Evolutionary conservation across 306 rosid genomes (phyloP).

Genomic region (Cucurbita pepo): DNA sequence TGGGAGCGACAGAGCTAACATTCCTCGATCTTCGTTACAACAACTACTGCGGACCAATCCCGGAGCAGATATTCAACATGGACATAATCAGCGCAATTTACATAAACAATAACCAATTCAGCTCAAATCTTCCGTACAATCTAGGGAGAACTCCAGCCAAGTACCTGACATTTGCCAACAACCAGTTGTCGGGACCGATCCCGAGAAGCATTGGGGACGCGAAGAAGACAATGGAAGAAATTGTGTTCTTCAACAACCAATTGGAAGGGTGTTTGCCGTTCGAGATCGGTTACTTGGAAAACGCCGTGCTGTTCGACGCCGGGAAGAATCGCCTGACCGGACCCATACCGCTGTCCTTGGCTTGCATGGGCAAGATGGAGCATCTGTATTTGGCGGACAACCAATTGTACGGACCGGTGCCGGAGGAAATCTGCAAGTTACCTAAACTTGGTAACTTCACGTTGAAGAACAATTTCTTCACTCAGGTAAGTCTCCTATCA

Average conservation of each 20-base stretch:
- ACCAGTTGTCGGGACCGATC: constrained; percentile 33
- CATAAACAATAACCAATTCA: constrained; percentile 47
- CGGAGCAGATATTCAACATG: constrained; percentile 12
- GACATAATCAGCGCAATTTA: constrained; percentile 53
- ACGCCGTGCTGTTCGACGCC: constrained; percentile 39
- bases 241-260: constrained; percentile 41
- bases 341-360: constrained; percentile 61
- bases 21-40: constrained; percentile 75
- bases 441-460: constrained; percentile 19
- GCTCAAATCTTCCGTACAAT: constrained; percentile 19
- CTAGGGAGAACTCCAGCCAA: constrained; percentile 45
- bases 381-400: constrained; percentile 27
- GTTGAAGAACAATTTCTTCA: constrained; percentile 36
- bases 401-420: constrained; percentile 35
- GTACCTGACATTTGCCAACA: constrained; percentile 57
- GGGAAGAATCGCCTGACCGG: constrained; percentile 33
- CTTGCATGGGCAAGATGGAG: constrained; percentile 30
- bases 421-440: constrained; percentile 44
- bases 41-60: constrained; percentile 11
- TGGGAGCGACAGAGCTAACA: constrained; percentile 7
- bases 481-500: background rate
- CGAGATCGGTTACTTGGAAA: constrained; percentile 42
- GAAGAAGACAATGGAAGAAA: constrained; percentile 28
- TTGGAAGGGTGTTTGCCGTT: constrained; percentile 51
- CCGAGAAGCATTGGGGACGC: constrained; percentile 48